Evolutionary conservation across 75 land plant genomes (phyloP).

Genomic region (Pinus taeda): DNA sequence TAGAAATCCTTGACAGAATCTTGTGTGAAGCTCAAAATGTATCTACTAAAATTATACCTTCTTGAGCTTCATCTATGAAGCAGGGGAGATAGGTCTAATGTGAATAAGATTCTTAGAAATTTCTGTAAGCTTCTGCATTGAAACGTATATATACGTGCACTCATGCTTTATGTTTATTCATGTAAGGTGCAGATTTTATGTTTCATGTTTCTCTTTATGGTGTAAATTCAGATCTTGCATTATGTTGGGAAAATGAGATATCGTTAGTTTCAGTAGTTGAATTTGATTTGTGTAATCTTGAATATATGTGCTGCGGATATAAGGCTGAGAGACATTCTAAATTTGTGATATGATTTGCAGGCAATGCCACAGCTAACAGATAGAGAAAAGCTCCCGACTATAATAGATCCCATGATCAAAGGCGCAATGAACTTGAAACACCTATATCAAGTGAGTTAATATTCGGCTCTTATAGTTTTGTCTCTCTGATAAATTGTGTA

Average conservation of each 20-base stretch:
- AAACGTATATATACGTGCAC: not conserved
- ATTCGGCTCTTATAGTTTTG: not conserved
- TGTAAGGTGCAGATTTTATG: not conserved
- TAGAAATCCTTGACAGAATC: not conserved
- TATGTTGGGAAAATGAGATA: not conserved
- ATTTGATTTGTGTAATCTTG: not conserved
- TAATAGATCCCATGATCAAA: slow-evolving; percentile 75
- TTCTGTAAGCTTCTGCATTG: not conserved
- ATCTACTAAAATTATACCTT: not conserved
- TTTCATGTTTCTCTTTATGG: not conserved
- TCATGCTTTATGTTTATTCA: not conserved
- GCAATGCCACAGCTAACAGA: slow-evolving; percentile 85
- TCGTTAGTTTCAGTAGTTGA: not conserved
- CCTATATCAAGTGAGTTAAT: slow-evolving; percentile 60
- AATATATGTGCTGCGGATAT: not conserved
- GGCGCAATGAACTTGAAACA: slow-evolving; percentile 80
- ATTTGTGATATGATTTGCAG: slow-evolving; percentile 31
- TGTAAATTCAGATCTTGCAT: not conserved
- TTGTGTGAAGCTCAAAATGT: not conserved
- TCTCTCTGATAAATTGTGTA: too few relatives aligned
- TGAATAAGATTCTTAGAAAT: not conserved
- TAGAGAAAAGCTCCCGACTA: slow-evolving; percentile 67
- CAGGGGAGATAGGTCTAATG: not conserved
- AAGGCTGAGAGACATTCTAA: not conserved
- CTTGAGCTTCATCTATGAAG: not conserved